Evolutionary conservation across 495 filamentous ascomycete species (phyloP), one percentile per base, ranked within the genome.

Genomic region (Hyaloscypha finlandica): DNA sequence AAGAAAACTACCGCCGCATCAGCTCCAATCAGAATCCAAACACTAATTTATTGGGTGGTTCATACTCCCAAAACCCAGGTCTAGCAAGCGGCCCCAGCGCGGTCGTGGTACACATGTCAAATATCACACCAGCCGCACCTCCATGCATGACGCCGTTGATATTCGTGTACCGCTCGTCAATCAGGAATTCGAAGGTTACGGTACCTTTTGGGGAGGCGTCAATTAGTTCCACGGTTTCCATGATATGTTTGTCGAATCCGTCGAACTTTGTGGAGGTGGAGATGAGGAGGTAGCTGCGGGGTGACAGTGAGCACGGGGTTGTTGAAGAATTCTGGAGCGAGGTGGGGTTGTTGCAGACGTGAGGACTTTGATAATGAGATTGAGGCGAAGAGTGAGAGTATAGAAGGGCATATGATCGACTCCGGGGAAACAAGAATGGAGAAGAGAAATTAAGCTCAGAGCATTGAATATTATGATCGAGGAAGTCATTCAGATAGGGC

Each of bases 41-140:
- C 12, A 2, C 35, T 3, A 37, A 37, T 6, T 25, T 25, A 25
- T 25, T 25, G 25, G 25, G 25, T 25, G 25, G 25, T 25, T 65
- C 61, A 22, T 54, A 76, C 74, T 82, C 78, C 80, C 80, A 82
- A 71, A 71, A 80, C 12, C 77, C 78, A 1, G 77, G 76, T 22
- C 63, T 71, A 2, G 77, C 74, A 6, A 82, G 39, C 8, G 80
- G 77, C 37, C 77, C 77, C 51, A 82, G 66, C 6, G 80, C 79
- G 6, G 73, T 73, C 1, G 77, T 81, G 8, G 80, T 82, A n/a
- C 71, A 72, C 79, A 81, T 82, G 67, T 82, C 78, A 48, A 82
- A 79, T 4, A 81, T 82, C 14, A 82, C 73, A 11, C 74, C 79
- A 12, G 76, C 78, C 3, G 80, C 80, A n/a, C 80, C 78, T 37